Percentiles rank a stretch among this genome's conserved stretches.
phyloP scores from a whole-genome alignment of 805 yeast species.

The Deakozyma indianensis region DNA sequence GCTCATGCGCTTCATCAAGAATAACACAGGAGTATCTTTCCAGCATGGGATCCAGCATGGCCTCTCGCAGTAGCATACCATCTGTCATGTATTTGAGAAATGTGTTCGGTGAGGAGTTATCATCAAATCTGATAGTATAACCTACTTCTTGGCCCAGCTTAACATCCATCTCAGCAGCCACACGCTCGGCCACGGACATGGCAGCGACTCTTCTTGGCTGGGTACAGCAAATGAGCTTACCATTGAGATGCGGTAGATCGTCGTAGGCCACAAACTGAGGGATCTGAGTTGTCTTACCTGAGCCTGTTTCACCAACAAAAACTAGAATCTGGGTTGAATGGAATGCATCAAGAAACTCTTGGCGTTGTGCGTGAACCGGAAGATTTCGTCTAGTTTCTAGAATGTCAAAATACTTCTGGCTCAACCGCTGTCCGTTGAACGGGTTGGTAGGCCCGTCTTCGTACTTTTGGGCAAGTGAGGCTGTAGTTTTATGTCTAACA shows the following conservation, averaged over 20 bases:
- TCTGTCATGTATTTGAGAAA: constrained; percentile 93
- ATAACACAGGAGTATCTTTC: constrained; percentile 75
- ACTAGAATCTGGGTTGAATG: constrained; percentile 90
- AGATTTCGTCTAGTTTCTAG: constrained; percentile 66
- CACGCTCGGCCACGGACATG: constrained; percentile 95
- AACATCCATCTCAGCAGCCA: constrained; percentile 95
- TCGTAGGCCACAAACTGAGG: constrained; percentile 91
- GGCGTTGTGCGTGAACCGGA: constrained; percentile 90
- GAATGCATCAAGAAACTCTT: constrained; percentile 70
- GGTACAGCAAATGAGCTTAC: constrained; percentile 87
- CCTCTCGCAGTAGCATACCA: constrained; percentile 95
- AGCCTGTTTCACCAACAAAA: constrained; percentile 97
- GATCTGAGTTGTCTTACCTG: constrained; percentile 96
- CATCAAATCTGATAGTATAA: constrained; percentile 87
- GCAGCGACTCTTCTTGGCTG: constrained; percentile 97
- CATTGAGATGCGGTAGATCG: constrained; percentile 77
- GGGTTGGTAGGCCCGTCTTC: constrained; percentile 49
- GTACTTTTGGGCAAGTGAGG: constrained; percentile 19
- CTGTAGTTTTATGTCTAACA: constrained; percentile 19
- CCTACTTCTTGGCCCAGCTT: constrained; percentile 89
- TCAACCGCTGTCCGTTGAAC: constrained; percentile 55
- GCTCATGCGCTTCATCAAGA: constrained; percentile 95
- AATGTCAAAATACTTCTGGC: constrained; percentile 62
- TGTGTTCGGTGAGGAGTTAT: constrained; percentile 67
- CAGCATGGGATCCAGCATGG: constrained; percentile 88